A percentile compares a stretch with the other conserved stretches of the same genome.
These are phyloP conservation scores for Globisporangium mamillatum DNA, from an alignment of 352 stramenopile genomes.

Conservation along the genomic window DNA sequence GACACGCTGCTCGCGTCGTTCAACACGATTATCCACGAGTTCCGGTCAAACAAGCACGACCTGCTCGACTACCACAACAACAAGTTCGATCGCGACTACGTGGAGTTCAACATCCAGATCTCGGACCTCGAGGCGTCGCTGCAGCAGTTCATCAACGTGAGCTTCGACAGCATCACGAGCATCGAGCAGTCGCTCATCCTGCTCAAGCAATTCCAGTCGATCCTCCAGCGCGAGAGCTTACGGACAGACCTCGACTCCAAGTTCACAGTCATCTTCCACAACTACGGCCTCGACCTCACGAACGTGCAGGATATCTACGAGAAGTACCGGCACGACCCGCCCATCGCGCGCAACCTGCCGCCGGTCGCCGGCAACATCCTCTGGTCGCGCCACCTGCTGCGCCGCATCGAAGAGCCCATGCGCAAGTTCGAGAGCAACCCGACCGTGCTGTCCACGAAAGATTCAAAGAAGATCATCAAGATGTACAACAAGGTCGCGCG, in stretches of 20 bases:
- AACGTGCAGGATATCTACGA: conserved; percentile 88
- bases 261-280: conserved; percentile 91
- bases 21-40: conserved; percentile 78
- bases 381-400: conserved; percentile 80
- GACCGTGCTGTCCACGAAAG: conserved; percentile 80
- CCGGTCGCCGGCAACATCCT: conserved; percentile 86
- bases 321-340: conserved; percentile 79
- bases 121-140: conserved; percentile 83
- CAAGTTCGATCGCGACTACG: conserved; percentile 92
- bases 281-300: conserved; percentile 86
- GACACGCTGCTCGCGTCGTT: conserved; percentile 75
- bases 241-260: conserved; percentile 85
- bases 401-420: conserved; percentile 89
- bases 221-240: conserved; percentile 84
- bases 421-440: conserved; percentile 84
- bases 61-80: conserved; percentile 88
- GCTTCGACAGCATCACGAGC: conserved; percentile 87
- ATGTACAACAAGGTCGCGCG: conserved; percentile 89
- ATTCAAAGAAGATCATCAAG: conserved; percentile 90
- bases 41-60: conserved; percentile 79
- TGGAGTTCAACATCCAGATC: conserved; percentile 94
- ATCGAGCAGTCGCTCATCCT: conserved; percentile 85
- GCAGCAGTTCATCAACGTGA: conserved; percentile 91
- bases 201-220: conserved; percentile 87
- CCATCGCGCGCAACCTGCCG: conserved; percentile 74